Conservation (phyloP, 345 rosid species). For the Salix brachista region DNA sequence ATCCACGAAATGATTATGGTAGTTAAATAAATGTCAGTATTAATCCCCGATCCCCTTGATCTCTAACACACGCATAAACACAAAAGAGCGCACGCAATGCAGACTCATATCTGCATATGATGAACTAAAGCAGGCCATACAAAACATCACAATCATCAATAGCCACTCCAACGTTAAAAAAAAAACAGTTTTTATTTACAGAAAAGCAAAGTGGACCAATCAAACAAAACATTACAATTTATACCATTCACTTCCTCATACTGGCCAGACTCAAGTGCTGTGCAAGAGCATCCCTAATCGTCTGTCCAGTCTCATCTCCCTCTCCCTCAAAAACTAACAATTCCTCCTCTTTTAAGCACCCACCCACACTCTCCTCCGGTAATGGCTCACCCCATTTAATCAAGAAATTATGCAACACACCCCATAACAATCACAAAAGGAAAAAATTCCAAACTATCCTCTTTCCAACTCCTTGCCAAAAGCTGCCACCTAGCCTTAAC, state of each 20-base stretch:
- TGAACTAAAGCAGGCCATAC: too few relatives aligned
- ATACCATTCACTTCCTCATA: slow-evolving; percentile 31
- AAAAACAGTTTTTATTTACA: background rate
- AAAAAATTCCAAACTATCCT: slow-evolving; percentile 48
- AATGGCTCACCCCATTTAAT: slow-evolving; percentile 42
- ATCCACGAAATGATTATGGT: too few relatives aligned
- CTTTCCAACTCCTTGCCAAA: slow-evolving; percentile 58
- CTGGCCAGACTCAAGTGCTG: slow-evolving; percentile 45
- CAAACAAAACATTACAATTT: background rate
- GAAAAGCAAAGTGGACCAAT: background rate
- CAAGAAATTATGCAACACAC: slow-evolving; percentile 75
- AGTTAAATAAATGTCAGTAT: too few relatives aligned
- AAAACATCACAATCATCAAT: too few relatives aligned
- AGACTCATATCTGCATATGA: too few relatives aligned
- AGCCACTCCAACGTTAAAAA: too few relatives aligned
- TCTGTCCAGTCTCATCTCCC: slow-evolving; percentile 33
- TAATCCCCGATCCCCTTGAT: too few relatives aligned
- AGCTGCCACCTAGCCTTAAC: slow-evolving; percentile 62
- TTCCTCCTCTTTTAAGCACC: slow-evolving; percentile 25
- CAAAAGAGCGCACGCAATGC: too few relatives aligned
- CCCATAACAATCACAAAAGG: slow-evolving; percentile 59
- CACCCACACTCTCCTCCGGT: slow-evolving; percentile 29
- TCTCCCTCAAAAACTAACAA: slow-evolving; percentile 42
- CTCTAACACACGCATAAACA: too few relatives aligned
- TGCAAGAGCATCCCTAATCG: slow-evolving; percentile 58